Evolutionary conservation across 495 filamentous ascomycete genomes (phyloP), one percentile per base, ranked within the genome.

Genomic region (Melanomma pulvis-pyrius): DNA sequence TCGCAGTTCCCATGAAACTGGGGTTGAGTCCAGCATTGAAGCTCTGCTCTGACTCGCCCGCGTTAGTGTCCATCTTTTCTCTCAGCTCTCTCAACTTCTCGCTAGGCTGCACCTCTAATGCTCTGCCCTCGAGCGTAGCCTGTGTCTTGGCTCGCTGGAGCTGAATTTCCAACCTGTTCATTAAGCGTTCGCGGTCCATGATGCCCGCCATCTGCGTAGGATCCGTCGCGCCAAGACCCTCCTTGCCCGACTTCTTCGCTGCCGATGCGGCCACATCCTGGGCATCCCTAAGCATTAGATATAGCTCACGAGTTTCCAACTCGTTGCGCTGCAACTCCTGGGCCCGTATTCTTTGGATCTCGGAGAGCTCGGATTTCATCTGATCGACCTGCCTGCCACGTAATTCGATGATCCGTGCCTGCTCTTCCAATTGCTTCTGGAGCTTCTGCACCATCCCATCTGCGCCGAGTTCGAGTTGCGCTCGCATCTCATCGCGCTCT

Each of bases 241-340:
- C 81, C 61, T 81, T 80, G 39, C 78, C 77, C 48, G 82, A 80
- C 78, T 93, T 93, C 65, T 88, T 90, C 24, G 73, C 71, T 8
- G 54, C 67, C 1, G 73, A 74, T n/a, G 77, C 92, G 41, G 94
- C 93, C 66, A 96, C 90, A 75, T 98, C 94, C 76, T 98, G 94
- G 29, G 94, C 94, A 78, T 98, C 94, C 58, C 96, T 87, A 54
- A 98, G 89, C 94, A 98, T 98, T 41, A 98, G 88, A 78, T 98
- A 98, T 12, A 98, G 80, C 79, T 98, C 94, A 71, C 94, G 84
- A 0, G 96, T 98, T 75, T 98, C 94, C 26, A 98, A 76, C 76
- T 98, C 94, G 72, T 96, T 94, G 49, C 93, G 86, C 75, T 98
- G 94, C 53, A 96, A 82, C 71, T 98, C 96, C 74, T 94, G 92